Conservation (phyloP, 2,329 filamentous ascomycete species). For the Fusarium dimerum region DNA sequence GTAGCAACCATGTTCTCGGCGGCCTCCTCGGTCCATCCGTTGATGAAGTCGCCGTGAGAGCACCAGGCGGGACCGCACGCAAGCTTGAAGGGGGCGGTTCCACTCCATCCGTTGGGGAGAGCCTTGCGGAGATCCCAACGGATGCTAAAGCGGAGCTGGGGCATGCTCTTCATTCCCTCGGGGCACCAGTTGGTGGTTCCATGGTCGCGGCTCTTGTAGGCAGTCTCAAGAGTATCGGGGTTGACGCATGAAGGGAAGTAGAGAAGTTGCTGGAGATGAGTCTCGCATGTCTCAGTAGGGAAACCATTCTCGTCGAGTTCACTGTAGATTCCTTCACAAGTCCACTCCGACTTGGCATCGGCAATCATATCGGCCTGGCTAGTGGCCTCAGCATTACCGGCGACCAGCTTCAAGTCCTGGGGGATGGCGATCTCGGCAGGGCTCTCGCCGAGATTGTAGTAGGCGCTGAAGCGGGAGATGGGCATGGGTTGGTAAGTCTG, state of each 20-base stretch:
- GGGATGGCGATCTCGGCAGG: conserved; percentile 46
- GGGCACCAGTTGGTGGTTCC: conserved; percentile 39
- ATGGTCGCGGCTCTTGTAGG: conserved; percentile 19
- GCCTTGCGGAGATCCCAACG: conserved; percentile 46
- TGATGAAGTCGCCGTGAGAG: conserved; percentile 50
- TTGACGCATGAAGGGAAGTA: conserved; percentile 28
- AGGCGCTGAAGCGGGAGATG: conserved; percentile 44
- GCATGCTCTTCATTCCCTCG: conserved; percentile 45
- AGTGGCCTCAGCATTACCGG: conserved; percentile 35
- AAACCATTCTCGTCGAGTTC: conserved; percentile 26
- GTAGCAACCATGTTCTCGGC: conserved; percentile 42
- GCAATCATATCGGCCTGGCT: conserved; percentile 10
- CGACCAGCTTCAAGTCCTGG: conserved; percentile 43
- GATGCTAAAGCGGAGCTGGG: conserved; percentile 48
- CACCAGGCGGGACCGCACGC: conserved; percentile 43
- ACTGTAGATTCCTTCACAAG: conserved; percentile 34
- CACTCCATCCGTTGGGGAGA: conserved; percentile 46
- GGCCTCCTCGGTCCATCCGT: conserved; percentile 40
- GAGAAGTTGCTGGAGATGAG: conserved; percentile 23
- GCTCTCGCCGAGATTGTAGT: conserved; percentile 43
- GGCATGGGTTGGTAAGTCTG: conserved; percentile 34
- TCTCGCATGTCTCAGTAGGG: conserved; percentile 17
- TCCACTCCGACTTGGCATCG: conserved; percentile 33
- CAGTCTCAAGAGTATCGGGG: conserved; percentile 20
- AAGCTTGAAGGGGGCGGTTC: conserved; percentile 44